These are phyloP conservation scores for Xylaria sp. DNA, from an alignment of 2,329 filamentous ascomycete species.

Conservation along the genomic window DNA sequence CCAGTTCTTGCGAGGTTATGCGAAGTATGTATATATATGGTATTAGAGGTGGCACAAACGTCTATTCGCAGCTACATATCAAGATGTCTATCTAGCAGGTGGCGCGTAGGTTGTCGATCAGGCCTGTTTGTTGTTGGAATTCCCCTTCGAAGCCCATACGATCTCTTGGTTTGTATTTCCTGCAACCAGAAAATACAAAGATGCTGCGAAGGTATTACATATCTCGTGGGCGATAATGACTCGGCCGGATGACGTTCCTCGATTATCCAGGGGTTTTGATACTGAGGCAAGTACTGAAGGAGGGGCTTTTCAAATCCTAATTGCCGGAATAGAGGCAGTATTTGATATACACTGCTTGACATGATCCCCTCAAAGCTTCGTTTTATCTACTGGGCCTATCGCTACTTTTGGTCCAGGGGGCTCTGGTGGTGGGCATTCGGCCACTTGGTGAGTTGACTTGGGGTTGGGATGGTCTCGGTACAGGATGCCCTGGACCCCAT, in stretches of 20 bases:
- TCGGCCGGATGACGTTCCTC: too few species aligned
- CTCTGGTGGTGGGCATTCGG: constrained; percentile 21
- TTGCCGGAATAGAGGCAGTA: not conserved
- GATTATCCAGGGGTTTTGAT: too few species aligned
- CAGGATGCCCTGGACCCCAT: constrained; percentile 26
- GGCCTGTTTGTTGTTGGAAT: not conserved
- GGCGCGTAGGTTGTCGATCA: not conserved
- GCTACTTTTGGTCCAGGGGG: constrained; percentile 34
- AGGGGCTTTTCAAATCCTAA: not conserved
- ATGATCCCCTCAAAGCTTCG: not conserved
- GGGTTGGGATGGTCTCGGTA: constrained; percentile 24
- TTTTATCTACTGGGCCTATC: constrained; percentile 33
- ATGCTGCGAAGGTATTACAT: too few species aligned
- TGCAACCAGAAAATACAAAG: too few species aligned
- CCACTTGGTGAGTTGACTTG: constrained; percentile 17
- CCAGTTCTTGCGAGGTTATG: not conserved
- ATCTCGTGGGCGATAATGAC: too few species aligned
- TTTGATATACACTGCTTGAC: too few species aligned
- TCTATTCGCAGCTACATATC: not conserved
- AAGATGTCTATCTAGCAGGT: not conserved
- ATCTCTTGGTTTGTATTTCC: too few species aligned
- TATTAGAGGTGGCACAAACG: not conserved
- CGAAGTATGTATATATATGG: not conserved
- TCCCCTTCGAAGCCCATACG: not conserved
- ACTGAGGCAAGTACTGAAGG: too few species aligned